These are phyloP conservation scores for Backusella tuberculispora DNA, from an alignment of 192 early-diverging fungal genomes.

Conservation along the genomic window DNA sequence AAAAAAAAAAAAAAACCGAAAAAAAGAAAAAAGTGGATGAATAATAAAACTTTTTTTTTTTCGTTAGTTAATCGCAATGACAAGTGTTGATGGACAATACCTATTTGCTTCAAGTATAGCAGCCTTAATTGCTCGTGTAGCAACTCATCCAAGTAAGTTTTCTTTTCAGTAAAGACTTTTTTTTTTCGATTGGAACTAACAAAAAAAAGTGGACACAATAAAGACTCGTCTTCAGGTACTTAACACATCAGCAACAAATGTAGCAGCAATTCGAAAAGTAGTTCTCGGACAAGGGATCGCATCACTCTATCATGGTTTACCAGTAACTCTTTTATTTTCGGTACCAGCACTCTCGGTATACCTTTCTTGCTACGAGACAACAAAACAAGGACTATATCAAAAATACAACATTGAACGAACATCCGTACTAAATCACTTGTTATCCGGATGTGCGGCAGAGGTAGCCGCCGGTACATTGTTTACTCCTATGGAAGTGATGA, in stretches of 20 bases:
- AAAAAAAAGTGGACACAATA: constrained; percentile 68
- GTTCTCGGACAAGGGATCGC: constrained; percentile 28
- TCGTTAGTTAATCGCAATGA: too few relatives aligned
- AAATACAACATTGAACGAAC: constrained; percentile 34
- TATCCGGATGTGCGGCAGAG: constrained; percentile 67
- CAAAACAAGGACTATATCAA: constrained; percentile 47
- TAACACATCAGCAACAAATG: constrained; percentile 29
- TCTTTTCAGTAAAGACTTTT: neutral
- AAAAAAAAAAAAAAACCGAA: too few relatives aligned
- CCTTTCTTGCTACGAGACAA: constrained; percentile 68
- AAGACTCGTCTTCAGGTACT: constrained; percentile 69
- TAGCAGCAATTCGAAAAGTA: constrained; percentile 27
- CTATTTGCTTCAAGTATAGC: constrained; percentile 58
- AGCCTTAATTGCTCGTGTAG: constrained; percentile 58
- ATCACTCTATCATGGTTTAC: constrained; percentile 69
- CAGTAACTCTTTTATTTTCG: constrained; percentile 68
- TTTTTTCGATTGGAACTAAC: neutral
- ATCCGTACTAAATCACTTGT: constrained; percentile 56
- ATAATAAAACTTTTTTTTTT: too few relatives aligned
- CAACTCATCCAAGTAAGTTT: constrained; percentile 66
- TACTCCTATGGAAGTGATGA: constrained; percentile 89
- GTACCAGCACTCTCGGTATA: constrained; percentile 75
- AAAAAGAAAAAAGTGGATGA: too few relatives aligned
- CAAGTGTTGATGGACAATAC: constrained; percentile 30
- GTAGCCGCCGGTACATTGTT: constrained; percentile 68